Base-by-base conservation (phyloP, 2,329 filamentous ascomycete species). In the Ustilaginoidea virens region DNA sequence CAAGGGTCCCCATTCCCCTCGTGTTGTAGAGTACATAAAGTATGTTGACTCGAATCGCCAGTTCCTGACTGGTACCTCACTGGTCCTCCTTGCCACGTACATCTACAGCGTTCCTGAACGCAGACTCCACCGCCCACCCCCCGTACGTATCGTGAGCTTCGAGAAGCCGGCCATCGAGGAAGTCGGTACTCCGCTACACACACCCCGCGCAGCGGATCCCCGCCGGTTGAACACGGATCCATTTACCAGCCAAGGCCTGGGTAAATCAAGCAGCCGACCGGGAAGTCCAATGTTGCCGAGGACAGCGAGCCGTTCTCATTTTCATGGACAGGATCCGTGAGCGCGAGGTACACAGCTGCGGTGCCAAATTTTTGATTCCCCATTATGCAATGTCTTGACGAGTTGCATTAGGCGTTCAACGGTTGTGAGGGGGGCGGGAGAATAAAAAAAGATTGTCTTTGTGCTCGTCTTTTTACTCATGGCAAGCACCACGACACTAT, bases 11-110 rank as follows among this genome's bases (percentile, higher is more conserved):
- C n/a, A n/a, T n/a, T n/a, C n/a, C n/a, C n/a, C n/a, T n/a, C n/a
- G n/a, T n/a, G n/a, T 24, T 13, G 12, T 2, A 7, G 22, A 7
- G 11, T 10, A 2, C 7, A 12, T 7, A 13, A 16, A 20, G 15
- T 25, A 11, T 7, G 15, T 27, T 33, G 21, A 33, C 16, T 8
- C 11, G 13, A 17, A 17, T 5, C n/a, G 7, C 3, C 29, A 94
- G 86, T 93, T 92, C 50, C 45, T 92, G 21, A 36, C 83, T 28
- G 90, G 90, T 30, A 86, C 86, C 0, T 61, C 63, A 8, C 59
- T 90, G 27, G 86, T 96, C 7, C 58, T 94, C 1, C 64, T 71
- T 23, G 78, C 86, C 3, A 92, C 83, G 2, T 94, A 85, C 49
- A 63, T 94, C 11, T 94, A 93, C 59, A 83, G 72, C 35, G 66